Percentiles rank a stretch among this genome's conserved stretches.
These are phyloP conservation scores for Purpureocillium lavendulum DNA, from an alignment of 2,329 filamentous ascomycete genomes.

Conservation along the genomic window DNA sequence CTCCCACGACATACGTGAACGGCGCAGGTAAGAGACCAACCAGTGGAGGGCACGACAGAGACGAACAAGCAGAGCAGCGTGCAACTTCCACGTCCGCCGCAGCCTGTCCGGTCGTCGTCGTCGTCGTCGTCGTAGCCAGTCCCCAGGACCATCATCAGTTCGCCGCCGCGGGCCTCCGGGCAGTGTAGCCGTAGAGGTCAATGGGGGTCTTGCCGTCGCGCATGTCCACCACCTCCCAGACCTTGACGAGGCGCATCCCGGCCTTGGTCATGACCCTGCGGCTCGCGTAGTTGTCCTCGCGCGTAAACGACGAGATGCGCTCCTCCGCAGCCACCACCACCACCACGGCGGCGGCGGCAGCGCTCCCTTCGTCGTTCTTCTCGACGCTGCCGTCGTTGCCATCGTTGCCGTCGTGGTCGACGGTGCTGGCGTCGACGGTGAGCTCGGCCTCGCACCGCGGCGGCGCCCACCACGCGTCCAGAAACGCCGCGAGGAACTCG, in stretches of 20 bases:
- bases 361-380: too few relatives aligned
- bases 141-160: too few relatives aligned
- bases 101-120: too few relatives aligned
- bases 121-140: too few relatives aligned
- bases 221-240: slow-evolving; percentile 21
- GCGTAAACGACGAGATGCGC: slow-evolving; percentile 35
- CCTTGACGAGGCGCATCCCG: slow-evolving; percentile 41
- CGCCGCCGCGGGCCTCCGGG: not conserved
- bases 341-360: slow-evolving; percentile 3
- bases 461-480: slow-evolving; percentile 37
- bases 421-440: slow-evolving; percentile 27
- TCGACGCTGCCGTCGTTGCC: too few relatives aligned
- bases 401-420: slow-evolving; percentile 8
- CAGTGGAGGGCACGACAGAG: too few relatives aligned
- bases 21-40: too few relatives aligned
- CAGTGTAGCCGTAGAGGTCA: slow-evolving; percentile 13
- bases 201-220: slow-evolving; percentile 8
- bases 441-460: slow-evolving; percentile 33
- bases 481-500: slow-evolving; percentile 41
- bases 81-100: too few relatives aligned
- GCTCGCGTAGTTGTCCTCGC: slow-evolving; percentile 40
- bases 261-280: slow-evolving; percentile 45
- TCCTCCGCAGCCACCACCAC: slow-evolving; percentile 24
- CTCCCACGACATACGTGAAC: too few relatives aligned
- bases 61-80: too few relatives aligned